Base-by-base conservation (phyloP, 2,329 filamentous ascomycete species). In the Alternaria longipes region DNA sequence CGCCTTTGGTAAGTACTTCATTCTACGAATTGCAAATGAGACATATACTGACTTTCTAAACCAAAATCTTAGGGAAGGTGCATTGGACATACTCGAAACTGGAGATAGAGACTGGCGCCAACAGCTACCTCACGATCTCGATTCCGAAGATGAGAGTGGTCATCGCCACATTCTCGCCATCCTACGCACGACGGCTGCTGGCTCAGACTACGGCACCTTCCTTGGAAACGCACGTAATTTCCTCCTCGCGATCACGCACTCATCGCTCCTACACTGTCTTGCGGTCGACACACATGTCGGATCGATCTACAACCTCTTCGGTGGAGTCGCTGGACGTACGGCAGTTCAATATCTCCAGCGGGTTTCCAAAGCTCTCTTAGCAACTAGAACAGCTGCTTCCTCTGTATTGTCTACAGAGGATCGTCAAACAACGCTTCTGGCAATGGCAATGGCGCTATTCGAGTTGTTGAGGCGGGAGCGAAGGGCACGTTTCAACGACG, bases 261-360 rank as follows among this genome's bases (percentile, higher is more conserved):
- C 65, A 7, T 63, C 72, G 4, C 52, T 80, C 16, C 54, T 81
- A 12, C 70, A 78, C 32, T 77, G 73, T 47, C 67, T 80, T 9
- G 69, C 77, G 4, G 62, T 79, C 1, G 76, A 81, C 58, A 79
- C 74, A 3, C 70, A 64, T 32, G 72, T 80, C 7, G 74, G 74
- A 12, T 57, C 50, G 8, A 44, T 81, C 5, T 80, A 79, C 60
- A 78, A 74, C 11, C 78, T 76, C 59, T 69, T 81, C 26, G 65
- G 71, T 47, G 76, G 78, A 9, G 66, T 63, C 14, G 71, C 74
- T 49, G 76, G 76, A 12, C 67, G 60, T 2, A 63, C 71, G 36
- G 77, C 69, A 8, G 54, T 80, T 34, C 58, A 68, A 8, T 78
- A 79, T 63, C 75, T 80, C 18, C 62, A 70, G 12, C 64, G 68